Evolutionary conservation across 495 filamentous ascomycete species (phyloP).

Genomic region (Neurospora discreta): DNA sequence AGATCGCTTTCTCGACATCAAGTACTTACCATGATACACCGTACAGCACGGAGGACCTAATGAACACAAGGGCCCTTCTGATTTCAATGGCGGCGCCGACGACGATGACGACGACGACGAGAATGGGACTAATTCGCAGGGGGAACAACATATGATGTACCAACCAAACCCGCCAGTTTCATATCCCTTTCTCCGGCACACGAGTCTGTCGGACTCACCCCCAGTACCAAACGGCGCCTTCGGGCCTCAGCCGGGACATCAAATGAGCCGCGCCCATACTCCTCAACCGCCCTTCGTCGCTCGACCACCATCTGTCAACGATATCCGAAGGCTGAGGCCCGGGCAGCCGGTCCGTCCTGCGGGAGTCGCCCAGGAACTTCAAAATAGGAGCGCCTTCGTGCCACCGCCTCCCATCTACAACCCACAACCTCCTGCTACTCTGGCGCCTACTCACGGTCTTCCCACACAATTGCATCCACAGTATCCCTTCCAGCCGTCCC

Average conservation of each 20-base stretch:
- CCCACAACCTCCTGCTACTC: constrained; percentile 47
- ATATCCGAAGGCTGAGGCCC: constrained; percentile 59
- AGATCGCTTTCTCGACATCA: background rate
- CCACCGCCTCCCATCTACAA: constrained; percentile 78
- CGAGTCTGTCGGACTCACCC: constrained; percentile 78
- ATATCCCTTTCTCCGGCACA: constrained; percentile 59
- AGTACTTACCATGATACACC: constrained; percentile 16
- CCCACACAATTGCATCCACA: constrained; percentile 44
- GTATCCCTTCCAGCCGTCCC: constrained; percentile 26
- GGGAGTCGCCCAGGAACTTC: background rate
- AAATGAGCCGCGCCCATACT: constrained; percentile 56
- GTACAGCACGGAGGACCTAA: constrained; percentile 77
- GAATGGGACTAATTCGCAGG: constrained; percentile 56
- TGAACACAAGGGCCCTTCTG: constrained; percentile 90
- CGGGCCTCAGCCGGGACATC: constrained; percentile 28
- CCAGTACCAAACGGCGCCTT: constrained; percentile 77
- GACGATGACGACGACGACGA: constrained; percentile 87
- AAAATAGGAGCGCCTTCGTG: constrained; percentile 74
- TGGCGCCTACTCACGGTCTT: constrained; percentile 33
- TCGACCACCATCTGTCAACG: constrained; percentile 72
- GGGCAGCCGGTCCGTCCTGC: constrained; percentile 43
- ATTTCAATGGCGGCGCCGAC: constrained; percentile 78
- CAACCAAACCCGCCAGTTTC: background rate
- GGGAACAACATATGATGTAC: constrained; percentile 15
- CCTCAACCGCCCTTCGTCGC: constrained; percentile 69